Conservation (phyloP, 2,329 filamentous ascomycete genomes). For the Venturia pyrina region DNA sequence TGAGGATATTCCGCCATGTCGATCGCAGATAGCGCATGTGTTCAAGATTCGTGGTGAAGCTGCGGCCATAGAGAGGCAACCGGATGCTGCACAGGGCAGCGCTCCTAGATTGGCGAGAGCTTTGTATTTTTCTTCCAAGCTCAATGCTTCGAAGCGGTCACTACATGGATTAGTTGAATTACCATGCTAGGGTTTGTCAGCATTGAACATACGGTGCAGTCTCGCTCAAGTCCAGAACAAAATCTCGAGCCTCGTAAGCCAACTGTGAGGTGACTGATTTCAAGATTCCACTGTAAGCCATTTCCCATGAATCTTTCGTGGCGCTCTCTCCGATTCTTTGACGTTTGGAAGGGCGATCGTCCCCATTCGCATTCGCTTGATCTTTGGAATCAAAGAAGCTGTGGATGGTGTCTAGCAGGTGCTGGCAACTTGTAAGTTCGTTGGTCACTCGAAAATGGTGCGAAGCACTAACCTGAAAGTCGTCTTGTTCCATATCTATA, state of each 20-base stretch:
- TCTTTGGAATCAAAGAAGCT: background rate
- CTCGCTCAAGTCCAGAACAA: slow-evolving; percentile 1
- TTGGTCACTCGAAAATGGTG: background rate
- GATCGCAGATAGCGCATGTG: slow-evolving; percentile 2
- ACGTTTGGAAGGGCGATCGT: background rate
- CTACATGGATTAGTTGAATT: background rate
- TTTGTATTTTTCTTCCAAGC: background rate
- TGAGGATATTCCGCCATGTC: background rate
- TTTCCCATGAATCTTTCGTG: background rate
- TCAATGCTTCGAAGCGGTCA: background rate
- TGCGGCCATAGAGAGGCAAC: background rate
- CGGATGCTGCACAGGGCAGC: slow-evolving; percentile 4
- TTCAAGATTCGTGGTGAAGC: background rate
- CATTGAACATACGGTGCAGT: background rate
- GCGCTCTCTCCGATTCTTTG: background rate
- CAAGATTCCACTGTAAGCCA: background rate
- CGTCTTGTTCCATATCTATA: background rate
- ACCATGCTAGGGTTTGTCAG: background rate
- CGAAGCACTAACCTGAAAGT: background rate
- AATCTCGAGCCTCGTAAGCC: background rate
- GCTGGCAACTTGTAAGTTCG: background rate
- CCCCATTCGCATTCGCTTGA: background rate
- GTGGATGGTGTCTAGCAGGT: background rate
- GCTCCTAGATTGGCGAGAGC: background rate
- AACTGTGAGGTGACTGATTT: background rate